These are phyloP conservation scores for Beta lomatogona DNA, from an alignment of 179 eudicot genomes.

Conservation along the genomic window DNA sequence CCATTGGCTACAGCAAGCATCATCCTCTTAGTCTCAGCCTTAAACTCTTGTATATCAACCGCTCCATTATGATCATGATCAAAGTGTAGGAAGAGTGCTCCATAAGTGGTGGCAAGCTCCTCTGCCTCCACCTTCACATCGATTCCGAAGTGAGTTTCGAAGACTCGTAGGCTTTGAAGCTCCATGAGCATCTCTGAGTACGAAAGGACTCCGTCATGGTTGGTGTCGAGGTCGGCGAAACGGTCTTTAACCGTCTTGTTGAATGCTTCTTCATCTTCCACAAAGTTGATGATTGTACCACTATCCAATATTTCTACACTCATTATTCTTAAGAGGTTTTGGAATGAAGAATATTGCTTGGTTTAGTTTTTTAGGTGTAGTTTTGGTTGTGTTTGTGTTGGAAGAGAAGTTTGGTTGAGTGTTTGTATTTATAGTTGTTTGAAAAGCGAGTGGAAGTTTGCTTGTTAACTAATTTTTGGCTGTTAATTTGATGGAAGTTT, in stretches of 20 bases:
- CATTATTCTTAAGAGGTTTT: conserved; percentile 11
- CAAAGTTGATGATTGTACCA: conserved; percentile 15
- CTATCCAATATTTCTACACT: conserved; percentile 25
- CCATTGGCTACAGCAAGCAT: conserved; percentile 35
- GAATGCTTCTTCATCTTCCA: conserved; percentile 29
- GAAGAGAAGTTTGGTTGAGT: no score
- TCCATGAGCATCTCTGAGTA: conserved; percentile 27
- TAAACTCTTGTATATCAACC: conserved; percentile 23
- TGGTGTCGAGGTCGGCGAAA: conserved; percentile 22
- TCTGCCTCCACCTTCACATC: conserved; percentile 20
- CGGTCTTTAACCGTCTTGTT: conserved; percentile 11
- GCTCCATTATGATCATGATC: conserved; percentile 20
- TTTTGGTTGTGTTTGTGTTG: no score
- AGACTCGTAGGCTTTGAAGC: conserved; percentile 22
- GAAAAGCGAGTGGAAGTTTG: no score
- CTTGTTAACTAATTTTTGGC: no score
- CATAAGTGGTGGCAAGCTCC: conserved; percentile 21
- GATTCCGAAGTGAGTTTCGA: conserved; percentile 26
- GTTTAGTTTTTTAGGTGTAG: no score
- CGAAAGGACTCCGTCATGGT: conserved; percentile 27
- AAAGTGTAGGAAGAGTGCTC: conserved; percentile 23
- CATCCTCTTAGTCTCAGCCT: conserved; percentile 30
- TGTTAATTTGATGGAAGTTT: no score
- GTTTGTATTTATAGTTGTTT: no score
- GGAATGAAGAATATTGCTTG: no score